Evolutionary conservation across 257 asterid species (phyloP).

Genomic region (Parsonsia alboflavescens): DNA sequence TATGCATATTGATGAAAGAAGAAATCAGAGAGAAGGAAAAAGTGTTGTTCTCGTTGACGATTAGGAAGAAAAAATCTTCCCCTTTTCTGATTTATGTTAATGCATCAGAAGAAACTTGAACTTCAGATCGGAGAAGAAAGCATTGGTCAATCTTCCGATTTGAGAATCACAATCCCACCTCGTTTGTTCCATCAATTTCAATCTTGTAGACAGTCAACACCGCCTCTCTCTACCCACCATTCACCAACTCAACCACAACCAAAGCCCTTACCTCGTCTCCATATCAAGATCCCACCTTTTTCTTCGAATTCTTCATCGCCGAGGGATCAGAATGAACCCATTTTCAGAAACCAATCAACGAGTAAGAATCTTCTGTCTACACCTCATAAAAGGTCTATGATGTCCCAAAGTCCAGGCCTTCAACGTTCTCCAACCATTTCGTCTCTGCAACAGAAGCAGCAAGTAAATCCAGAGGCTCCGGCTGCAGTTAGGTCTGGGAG

Average conservation of each 20-base stretch:
- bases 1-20: background rate
- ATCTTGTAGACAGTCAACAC: constrained; percentile 12
- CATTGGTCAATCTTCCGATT: constrained; percentile 23
- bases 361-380: constrained; percentile 26
- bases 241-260: constrained; percentile 15
- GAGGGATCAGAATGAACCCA: constrained; percentile 24
- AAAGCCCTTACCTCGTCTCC: constrained; percentile 11
- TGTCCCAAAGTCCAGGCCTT: constrained; percentile 31
- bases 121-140: constrained; percentile 25
- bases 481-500: background rate
- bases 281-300: constrained; percentile 29
- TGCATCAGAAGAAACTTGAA: constrained; percentile 28
- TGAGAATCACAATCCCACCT: constrained; percentile 16
- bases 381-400: constrained; percentile 37
- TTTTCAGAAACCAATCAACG: constrained; percentile 18
- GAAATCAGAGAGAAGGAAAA: background rate
- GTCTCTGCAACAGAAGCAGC: constrained; percentile 14
- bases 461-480: constrained; percentile 9
- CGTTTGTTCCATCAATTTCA: constrained; percentile 8
- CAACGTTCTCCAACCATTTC: constrained; percentile 28
- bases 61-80: background rate
- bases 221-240: constrained; percentile 9
- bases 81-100: constrained; percentile 20
- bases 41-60: background rate
- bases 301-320: constrained; percentile 19